These are phyloP conservation scores for Salinomyces thailandicus DNA, from an alignment of 2,329 filamentous ascomycete species.

Conservation along the genomic window DNA sequence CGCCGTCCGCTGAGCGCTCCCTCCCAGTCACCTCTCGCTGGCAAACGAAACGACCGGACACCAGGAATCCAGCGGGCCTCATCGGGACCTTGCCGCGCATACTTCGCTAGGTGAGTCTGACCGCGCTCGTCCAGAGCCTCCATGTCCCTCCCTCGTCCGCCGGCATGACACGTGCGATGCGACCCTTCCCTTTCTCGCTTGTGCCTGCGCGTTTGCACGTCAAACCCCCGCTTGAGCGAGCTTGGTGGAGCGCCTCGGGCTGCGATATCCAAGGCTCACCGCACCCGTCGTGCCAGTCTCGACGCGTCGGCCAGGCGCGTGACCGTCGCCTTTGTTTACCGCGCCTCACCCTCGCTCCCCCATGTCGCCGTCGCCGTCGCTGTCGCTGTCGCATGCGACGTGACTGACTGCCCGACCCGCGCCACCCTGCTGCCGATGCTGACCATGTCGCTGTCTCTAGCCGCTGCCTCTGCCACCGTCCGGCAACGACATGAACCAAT, in stretches of 20 bases:
- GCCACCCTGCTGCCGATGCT: background rate
- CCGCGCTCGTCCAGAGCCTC: too few relatives aligned
- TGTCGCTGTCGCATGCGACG: background rate
- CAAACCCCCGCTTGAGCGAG: background rate
- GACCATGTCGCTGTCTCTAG: slow-evolving; percentile 4
- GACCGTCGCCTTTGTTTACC: background rate
- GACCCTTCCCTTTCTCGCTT: background rate
- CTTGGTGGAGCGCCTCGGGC: background rate
- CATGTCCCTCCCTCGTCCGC: background rate
- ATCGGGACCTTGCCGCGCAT: background rate
- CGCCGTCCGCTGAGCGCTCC: too few relatives aligned
- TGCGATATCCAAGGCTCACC: background rate
- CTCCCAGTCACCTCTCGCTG: too few relatives aligned
- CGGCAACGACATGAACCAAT: slow-evolving; percentile 14
- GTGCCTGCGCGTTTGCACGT: background rate
- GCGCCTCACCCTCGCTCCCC: background rate
- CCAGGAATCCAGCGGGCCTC: too few relatives aligned
- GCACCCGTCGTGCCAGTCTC: background rate
- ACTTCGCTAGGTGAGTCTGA: background rate
- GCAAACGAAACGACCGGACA: too few relatives aligned
- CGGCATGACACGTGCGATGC: background rate
- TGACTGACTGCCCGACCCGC: background rate
- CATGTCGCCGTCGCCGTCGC: background rate
- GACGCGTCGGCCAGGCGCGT: background rate
- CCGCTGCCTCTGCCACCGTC: background rate